These are phyloP conservation scores for Sporothrix sp. DNA, from an alignment of 2,329 filamentous ascomycete species.

Conservation along the genomic window DNA sequence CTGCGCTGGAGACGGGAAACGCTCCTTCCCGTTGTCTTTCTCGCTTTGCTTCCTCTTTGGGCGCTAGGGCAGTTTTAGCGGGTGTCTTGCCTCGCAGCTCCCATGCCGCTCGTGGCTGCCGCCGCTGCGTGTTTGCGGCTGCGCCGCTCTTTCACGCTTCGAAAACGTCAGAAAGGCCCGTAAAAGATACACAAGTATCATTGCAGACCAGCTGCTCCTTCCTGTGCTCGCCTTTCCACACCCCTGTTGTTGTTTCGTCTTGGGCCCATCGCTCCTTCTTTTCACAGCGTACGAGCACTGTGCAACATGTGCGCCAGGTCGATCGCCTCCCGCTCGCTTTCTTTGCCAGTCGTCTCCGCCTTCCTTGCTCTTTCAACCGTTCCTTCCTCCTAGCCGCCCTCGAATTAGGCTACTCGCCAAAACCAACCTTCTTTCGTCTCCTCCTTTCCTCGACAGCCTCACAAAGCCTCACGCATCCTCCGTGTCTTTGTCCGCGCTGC, in stretches of 20 bases:
- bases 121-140: not conserved
- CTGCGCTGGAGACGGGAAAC: not conserved
- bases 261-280: not conserved
- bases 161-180: no score
- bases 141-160: not conserved
- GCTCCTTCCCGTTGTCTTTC: conserved; percentile 1
- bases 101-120: not conserved
- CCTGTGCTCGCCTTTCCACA: not conserved
- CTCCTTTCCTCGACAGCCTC: not conserved
- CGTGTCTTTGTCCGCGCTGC: not conserved
- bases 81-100: not conserved
- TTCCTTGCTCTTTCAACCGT: not conserved
- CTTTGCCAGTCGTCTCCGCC: not conserved
- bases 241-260: conserved; percentile 4
- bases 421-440: not conserved
- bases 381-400: conserved; percentile 1
- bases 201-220: conserved; percentile 6
- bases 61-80: not conserved
- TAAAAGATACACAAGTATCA: no score
- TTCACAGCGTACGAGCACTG: not conserved
- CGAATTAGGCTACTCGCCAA: not conserved
- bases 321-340: not conserved
- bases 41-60: not conserved
- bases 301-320: not conserved
- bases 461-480: no score